A percentile compares a stretch with the other conserved stretches of the same genome.
Conservation (phyloP, 345 rosid genomes). For the Kandelia obovata region DNA sequence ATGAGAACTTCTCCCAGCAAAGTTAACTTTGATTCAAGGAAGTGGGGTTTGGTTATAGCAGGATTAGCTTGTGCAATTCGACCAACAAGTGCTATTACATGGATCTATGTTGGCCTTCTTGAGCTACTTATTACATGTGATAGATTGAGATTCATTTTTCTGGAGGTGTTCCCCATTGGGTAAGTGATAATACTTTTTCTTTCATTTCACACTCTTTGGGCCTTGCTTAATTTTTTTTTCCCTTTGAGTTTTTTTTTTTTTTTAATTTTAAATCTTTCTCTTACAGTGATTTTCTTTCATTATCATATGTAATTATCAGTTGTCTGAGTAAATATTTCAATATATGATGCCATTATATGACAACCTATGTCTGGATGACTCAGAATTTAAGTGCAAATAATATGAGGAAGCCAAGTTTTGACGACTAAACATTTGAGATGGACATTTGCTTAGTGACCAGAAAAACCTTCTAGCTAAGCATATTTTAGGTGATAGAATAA, state of each 20-base stretch:
- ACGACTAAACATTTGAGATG: not conserved
- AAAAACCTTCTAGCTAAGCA: not conserved
- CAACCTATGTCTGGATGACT: not conserved
- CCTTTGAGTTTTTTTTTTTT: too few relatives aligned
- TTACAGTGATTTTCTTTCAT: too few relatives aligned
- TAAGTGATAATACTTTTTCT: conserved; percentile 30
- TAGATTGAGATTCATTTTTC: conserved; percentile 52
- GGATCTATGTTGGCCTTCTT: conserved; percentile 82
- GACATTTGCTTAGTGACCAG: not conserved
- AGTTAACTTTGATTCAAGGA: conserved; percentile 45
- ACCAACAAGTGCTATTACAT: conserved; percentile 84
- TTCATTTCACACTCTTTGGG: not conserved
- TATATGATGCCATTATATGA: not conserved
- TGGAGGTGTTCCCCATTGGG: conserved; percentile 80
- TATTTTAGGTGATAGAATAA: not conserved
- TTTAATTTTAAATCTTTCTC: too few relatives aligned
- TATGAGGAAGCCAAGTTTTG: not conserved
- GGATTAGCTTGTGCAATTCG: conserved; percentile 86
- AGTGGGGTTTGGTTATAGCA: conserved; percentile 68
- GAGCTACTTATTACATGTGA: conserved; percentile 54
- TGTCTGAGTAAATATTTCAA: too few relatives aligned
- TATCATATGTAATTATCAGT: too few relatives aligned
- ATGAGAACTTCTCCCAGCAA: conserved; percentile 49
- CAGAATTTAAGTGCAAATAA: not conserved
- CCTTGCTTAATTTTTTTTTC: too few relatives aligned